These are phyloP conservation scores for Colletotrichum neosansevieriae DNA, from an alignment of 2,329 filamentous ascomycete genomes.

Conservation along the genomic window DNA sequence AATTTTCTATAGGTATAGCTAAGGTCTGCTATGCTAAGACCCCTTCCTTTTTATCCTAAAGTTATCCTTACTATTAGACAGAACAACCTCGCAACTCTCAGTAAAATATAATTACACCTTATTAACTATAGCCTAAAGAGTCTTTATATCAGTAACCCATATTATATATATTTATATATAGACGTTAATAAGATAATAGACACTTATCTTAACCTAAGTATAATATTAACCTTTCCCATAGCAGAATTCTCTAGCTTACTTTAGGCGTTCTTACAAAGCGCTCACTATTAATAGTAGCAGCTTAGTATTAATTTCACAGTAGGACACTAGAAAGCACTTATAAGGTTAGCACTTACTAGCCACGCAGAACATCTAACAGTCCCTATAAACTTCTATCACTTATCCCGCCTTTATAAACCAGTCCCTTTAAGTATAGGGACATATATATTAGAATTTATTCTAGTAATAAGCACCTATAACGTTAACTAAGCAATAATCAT, in stretches of 20 bases:
- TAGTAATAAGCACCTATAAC: background rate
- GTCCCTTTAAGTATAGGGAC: background rate
- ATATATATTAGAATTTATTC: background rate
- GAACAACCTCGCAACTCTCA: background rate
- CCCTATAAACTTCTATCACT: background rate
- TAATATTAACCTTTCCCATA: background rate
- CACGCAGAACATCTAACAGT: conserved; percentile 1
- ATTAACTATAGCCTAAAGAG: background rate
- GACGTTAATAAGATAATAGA: background rate
- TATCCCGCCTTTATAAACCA: background rate
- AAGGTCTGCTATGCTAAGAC: conserved; percentile 12
- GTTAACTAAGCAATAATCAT: background rate
- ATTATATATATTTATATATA: background rate
- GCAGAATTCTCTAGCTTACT: background rate
- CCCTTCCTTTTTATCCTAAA: conserved; percentile 5
- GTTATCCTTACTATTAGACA: background rate
- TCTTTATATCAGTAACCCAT: background rate
- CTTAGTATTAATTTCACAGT: background rate
- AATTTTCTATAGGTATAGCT: conserved; percentile 5
- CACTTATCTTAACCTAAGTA: background rate
- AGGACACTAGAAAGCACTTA: conserved; percentile 3
- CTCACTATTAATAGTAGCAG: background rate
- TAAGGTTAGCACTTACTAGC: background rate
- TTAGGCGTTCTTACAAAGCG: background rate
- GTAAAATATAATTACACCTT: background rate